Percentiles rank a stretch among this genome's conserved stretches.
Evolutionary conservation across 208 protist species (phyloP).

Genomic region (Acanthamoeba royreba): DNA sequence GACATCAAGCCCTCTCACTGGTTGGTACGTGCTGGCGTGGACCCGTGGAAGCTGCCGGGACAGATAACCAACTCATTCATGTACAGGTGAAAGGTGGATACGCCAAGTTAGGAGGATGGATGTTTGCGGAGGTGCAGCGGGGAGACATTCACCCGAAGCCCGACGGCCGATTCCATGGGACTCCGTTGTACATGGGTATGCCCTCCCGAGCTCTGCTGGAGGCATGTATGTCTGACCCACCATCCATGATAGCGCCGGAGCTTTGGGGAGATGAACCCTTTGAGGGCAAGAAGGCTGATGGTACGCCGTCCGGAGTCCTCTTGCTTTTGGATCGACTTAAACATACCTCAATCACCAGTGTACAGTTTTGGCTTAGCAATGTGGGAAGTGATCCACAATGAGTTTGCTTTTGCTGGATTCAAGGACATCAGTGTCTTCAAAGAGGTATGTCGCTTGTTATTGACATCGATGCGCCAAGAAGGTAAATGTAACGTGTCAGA

Average conservation of each 20-base stretch:
- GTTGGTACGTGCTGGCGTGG: neutral
- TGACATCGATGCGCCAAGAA: no score
- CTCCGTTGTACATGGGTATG: constrained; percentile 30
- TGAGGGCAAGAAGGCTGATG: neutral
- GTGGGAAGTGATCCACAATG: constrained; percentile 1
- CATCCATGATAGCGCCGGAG: neutral
- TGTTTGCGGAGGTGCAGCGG: constrained; percentile 30
- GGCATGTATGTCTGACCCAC: neutral
- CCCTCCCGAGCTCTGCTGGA: neutral
- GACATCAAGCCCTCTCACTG: constrained; percentile 37
- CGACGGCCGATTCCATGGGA: constrained; percentile 20
- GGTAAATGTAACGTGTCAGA: neutral
- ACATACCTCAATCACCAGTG: neutral
- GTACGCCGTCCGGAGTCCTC: neutral
- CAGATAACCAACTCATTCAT: neutral
- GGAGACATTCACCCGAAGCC: neutral
- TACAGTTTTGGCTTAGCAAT: neutral
- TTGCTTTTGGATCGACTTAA: neutral
- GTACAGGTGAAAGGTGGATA: neutral
- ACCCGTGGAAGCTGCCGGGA: neutral
- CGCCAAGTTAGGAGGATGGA: constrained; percentile 33
- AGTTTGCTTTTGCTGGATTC: neutral
- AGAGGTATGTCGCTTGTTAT: neutral
- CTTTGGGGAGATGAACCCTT: neutral
- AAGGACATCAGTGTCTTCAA: neutral